Conservation (phyloP, 192 early-diverging fungal genomes). For the Thamnidium elegans region DNA sequence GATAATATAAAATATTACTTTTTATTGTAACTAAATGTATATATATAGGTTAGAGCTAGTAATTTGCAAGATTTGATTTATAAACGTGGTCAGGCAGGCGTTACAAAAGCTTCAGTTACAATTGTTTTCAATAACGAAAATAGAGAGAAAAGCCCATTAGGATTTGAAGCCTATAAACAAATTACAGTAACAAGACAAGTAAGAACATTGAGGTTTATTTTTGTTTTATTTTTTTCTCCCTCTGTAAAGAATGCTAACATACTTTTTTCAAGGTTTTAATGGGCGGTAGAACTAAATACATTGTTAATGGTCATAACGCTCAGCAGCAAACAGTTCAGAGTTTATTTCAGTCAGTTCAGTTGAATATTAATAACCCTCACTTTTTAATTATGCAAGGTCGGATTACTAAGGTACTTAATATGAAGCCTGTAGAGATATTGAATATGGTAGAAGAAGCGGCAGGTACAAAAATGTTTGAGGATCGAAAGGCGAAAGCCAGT, state of each 20-base stretch:
- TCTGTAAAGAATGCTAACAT: background rate
- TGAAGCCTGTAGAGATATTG: slow-evolving; percentile 95
- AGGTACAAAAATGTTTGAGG: slow-evolving; percentile 98
- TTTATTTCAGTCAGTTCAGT: slow-evolving; percentile 95
- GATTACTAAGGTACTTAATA: slow-evolving; percentile 99
- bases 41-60: slow-evolving; percentile 75
- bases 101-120: slow-evolving; percentile 96
- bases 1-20: background rate
- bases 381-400: slow-evolving; percentile 99
- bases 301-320: slow-evolving; percentile 91
- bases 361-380: slow-evolving; percentile 99
- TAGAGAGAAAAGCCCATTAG: slow-evolving; percentile 77
- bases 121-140: slow-evolving; percentile 96
- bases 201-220: slow-evolving; percentile 11
- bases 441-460: slow-evolving; percentile 99
- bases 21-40: background rate
- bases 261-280: slow-evolving; percentile 59
- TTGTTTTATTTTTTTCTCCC: background rate
- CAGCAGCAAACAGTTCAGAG: slow-evolving; percentile 88
- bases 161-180: slow-evolving; percentile 79
- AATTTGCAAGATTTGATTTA: slow-evolving; percentile 96
- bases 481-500: slow-evolving; percentile 92
- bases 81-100: slow-evolving; percentile 97
- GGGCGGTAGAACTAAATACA: slow-evolving; percentile 93
- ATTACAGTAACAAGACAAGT: slow-evolving; percentile 97